Base-by-base conservation (phyloP, 768 basidiomycete genomes). In the Neoboletus magnificus region DNA sequence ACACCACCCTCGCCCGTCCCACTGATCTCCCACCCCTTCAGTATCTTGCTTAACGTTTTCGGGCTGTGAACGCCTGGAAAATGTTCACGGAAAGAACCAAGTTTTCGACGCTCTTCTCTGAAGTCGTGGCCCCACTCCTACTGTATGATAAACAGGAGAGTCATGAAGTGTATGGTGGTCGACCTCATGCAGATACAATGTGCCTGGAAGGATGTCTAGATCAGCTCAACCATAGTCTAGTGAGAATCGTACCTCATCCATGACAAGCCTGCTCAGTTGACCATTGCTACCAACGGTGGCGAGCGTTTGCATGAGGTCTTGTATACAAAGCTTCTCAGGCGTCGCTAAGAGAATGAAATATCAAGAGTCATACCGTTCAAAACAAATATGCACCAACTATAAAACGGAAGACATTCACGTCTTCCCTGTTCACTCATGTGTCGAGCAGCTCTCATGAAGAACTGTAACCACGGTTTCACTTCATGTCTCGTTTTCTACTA, bases 171-270 rank as follows among this genome's bases (percentile, higher is more conserved):
- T n/a, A n/a, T n/a, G n/a, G n/a, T n/a, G 13, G 39, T 40, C 30
- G 20, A 36, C 58, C 77, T 62, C 58, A 88, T 87, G 20, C 89
- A 91, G 59, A 92, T 90, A 60, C 90, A 91, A 67, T 92, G 89
- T 2, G 89, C 90, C 87, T 89, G 36, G 29, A 22, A 9, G 4
- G n/a, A 22, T 36, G 13, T 51, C 42, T 30, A 51, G 18, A 20
- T 58, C 29, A 62, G 33, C 50, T 36, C 36, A 11, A 51, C 50
- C 37, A 25, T n/a, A 22, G 22, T 20, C 49, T 12, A n/a, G 22
- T 51, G 49, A 59, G 50, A 52, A 25, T 63, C 69, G 45, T 54
- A 87, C 89, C 79, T 93, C 92, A 52, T 93, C 91, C 3, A 93
- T 79, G 13, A 93, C 88, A 6, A 94, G 74, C 8, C 91, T 77